A percentile compares a stretch with the other conserved stretches of the same genome.
phyloP scores from a whole-genome alignment of 2,329 filamentous ascomycete species.

The Clathrospora elynae region DNA sequence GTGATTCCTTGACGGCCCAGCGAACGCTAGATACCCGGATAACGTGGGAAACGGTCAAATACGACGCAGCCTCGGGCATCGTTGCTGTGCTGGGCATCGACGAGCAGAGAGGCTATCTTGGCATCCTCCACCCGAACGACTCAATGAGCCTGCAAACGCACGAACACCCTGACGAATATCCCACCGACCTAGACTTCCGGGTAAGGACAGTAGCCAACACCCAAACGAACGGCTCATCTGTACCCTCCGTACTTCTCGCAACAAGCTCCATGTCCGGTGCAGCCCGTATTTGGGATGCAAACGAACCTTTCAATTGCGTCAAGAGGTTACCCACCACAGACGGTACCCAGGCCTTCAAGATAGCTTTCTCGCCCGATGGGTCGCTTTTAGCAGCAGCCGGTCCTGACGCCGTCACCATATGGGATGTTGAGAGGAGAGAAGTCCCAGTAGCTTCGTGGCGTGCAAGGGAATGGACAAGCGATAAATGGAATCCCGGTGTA shows the following conservation, averaged over 20 bases:
- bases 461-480: slow-evolving; percentile 31
- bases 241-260: slow-evolving; percentile 44
- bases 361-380: slow-evolving; percentile 54
- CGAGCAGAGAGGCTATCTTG: slow-evolving; percentile 36
- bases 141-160: slow-evolving; percentile 41
- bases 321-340: slow-evolving; percentile 39
- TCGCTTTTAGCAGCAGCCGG: slow-evolving; percentile 52
- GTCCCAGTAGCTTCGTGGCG: slow-evolving; percentile 46
- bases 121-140: slow-evolving; percentile 44
- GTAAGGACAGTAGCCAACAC: slow-evolving; percentile 24
- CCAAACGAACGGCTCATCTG: slow-evolving; percentile 25
- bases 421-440: slow-evolving; percentile 46
- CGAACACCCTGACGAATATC: slow-evolving; percentile 42
- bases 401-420: slow-evolving; percentile 53
- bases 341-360: slow-evolving; percentile 45
- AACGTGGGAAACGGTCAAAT: slow-evolving; percentile 48
- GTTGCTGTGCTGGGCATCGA: slow-evolving; percentile 43
- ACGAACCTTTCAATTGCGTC: slow-evolving; percentile 42
- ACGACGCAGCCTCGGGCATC: slow-evolving; percentile 49
- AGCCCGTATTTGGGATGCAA: slow-evolving; percentile 50
- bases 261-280: slow-evolving; percentile 50
- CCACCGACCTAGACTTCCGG: slow-evolving; percentile 52
- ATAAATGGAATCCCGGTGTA: slow-evolving; percentile 40
- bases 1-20: slow-evolving; percentile 32
- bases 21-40: slow-evolving; percentile 40